Base-by-base conservation (phyloP, 108 stramenopile genomes). In the Mayamaea pseudoterrestris region DNA sequence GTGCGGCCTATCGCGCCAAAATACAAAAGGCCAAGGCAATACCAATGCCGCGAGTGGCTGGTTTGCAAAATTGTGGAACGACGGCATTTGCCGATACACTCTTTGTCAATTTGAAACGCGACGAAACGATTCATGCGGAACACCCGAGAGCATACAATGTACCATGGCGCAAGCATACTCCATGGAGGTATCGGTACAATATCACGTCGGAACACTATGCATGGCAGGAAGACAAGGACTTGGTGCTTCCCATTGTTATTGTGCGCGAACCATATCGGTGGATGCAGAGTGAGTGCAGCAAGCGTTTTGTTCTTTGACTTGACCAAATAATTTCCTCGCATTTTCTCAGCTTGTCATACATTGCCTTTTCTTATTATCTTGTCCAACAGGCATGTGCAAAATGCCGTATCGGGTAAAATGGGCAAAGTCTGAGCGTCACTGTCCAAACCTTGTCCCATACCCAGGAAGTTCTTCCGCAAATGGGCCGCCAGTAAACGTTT, bases 221-320 rank as follows among this genome's bases (percentile, higher is more conserved):
- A 21, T 8, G 23, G 11, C 47, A 65, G 17, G 44, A 55, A 4
- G 66, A 63, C 44, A 69, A 78, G 36, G 71, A 66, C 9, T 20
- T 6, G 4, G 29, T 47, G 3, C 31, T 47, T 4, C 47, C 26
- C 2, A 28, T 47, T 1, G 16, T 47, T 1, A 28, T 47, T 11
- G 31, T 28, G 16, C 24, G 27, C 13, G 47, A 47, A 14, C 47
- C 47, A 2, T 29, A 17, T 13, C 27, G 47, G 28, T 47, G 47
- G 47, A 47, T 47, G 28, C 47, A 17, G 28, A 31, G 71, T 50
- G 78, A 87, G 80, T 83, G 81, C 58, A 63, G 68, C 25, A 70
- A 78, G 44, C 44, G 43, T 9, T 83, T 78, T 44, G 68, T 62
- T 34, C 14, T 30, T 8, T 4, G 27, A 23, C 20, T 39, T 39